These are phyloP conservation scores for Alternaria gaisen DNA, from an alignment of 2,329 filamentous ascomycete genomes.

Conservation along the genomic window DNA sequence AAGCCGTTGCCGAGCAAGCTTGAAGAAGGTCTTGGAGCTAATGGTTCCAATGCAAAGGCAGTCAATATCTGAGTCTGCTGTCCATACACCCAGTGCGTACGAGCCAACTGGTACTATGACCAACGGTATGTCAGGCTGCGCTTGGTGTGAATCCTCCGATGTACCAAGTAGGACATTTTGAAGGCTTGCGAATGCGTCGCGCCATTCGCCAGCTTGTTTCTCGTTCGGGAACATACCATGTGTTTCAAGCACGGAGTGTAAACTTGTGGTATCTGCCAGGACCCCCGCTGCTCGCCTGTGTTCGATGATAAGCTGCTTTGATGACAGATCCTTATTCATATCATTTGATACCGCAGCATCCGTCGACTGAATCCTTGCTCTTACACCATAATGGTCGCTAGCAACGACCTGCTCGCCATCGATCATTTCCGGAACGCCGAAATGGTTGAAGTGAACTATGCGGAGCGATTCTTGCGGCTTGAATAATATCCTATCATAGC, in stretches of 20 bases:
- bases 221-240: conserved; percentile 57
- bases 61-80: conserved; percentile 68
- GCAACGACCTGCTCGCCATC: conserved; percentile 30
- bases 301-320: conserved; percentile 20
- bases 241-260: conserved; percentile 24
- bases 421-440: conserved; percentile 58
- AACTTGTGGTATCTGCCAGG: conserved; percentile 17
- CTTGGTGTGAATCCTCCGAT: conserved; percentile 16
- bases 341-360: not conserved
- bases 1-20: conserved; percentile 65
- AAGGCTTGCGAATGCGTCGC: conserved; percentile 58
- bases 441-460: conserved; percentile 64
- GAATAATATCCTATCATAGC: conserved; percentile 71
- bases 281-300: conserved; percentile 17
- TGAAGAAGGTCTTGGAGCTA: conserved; percentile 68
- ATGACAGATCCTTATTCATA: conserved; percentile 3
- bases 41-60: conserved; percentile 71
- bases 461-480: conserved; percentile 54
- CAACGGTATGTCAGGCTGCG: conserved; percentile 49
- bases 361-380: conserved; percentile 46
- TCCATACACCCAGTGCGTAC: conserved; percentile 71
- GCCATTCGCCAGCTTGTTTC: conserved; percentile 55
- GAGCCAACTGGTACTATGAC: conserved; percentile 71
- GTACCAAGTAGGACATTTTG: conserved; percentile 54
- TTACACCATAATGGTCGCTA: conserved; percentile 66